phyloP scores from a whole-genome alignment of 768 basidiomycete species.

The Naganishia onofrii region DNA sequence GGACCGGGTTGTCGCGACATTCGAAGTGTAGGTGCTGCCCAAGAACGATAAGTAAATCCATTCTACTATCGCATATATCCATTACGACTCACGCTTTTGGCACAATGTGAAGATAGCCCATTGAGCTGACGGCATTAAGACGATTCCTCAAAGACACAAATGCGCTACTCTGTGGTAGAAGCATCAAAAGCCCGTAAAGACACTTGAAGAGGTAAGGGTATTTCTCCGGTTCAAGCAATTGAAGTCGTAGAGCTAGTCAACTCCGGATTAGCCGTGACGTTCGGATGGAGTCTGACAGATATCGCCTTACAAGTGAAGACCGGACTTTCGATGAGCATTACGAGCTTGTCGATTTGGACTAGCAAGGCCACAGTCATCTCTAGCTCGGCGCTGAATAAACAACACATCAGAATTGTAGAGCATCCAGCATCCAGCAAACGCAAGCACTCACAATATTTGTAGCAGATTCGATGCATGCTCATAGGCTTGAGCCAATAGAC shows the following conservation, averaged over 20 bases:
- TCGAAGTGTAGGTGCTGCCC: constrained; percentile 30
- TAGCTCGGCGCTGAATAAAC: constrained; percentile 72
- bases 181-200: constrained; percentile 92
- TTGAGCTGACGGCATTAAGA: constrained; percentile 88
- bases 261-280: neutral
- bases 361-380: constrained; percentile 93
- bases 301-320: constrained; percentile 83
- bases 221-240: constrained; percentile 93
- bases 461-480: constrained; percentile 96
- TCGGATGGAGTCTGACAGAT: neutral
- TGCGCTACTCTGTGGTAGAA: constrained; percentile 92
- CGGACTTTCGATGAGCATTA: constrained; percentile 95
- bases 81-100: constrained; percentile 68
- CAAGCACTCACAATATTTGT: constrained; percentile 75
- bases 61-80: neutral
- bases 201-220: constrained; percentile 97
- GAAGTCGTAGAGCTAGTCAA: constrained; percentile 63
- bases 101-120: constrained; percentile 86
- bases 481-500: constrained; percentile 94
- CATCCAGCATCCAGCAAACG: neutral
- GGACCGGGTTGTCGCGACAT: constrained; percentile 60
- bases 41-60: constrained; percentile 25
- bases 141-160: constrained; percentile 92
- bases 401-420: neutral
- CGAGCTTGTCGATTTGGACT: constrained; percentile 95